Conservation (phyloP, 192 early-diverging fungal genomes). For the Kappamyces sp. region DNA sequence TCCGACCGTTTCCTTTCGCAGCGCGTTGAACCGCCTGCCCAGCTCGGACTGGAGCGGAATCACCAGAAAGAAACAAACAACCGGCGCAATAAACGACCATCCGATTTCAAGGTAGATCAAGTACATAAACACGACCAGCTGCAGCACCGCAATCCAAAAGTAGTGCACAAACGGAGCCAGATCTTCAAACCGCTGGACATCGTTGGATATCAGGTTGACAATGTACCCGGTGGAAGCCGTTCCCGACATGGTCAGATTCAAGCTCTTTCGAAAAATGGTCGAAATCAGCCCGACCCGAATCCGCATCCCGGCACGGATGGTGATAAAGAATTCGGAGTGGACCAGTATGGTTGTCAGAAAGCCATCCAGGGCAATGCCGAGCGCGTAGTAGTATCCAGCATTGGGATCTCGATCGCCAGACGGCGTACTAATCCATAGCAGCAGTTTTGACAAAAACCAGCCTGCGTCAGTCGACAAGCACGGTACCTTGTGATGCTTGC, state of each 20-base stretch:
- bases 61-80: constrained; percentile 28
- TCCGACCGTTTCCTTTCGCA: constrained; percentile 25
- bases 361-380: constrained; percentile 18
- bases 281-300: constrained; percentile 39
- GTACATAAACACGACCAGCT: constrained; percentile 34
- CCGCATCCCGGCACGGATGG: constrained; percentile 41
- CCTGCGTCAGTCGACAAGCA: too few relatives aligned
- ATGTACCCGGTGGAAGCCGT: constrained; percentile 27
- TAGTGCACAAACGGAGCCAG: constrained; percentile 17
- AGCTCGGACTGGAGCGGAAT: constrained; percentile 40
- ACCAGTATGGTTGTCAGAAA: constrained; percentile 24
- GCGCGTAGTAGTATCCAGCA: constrained; percentile 24
- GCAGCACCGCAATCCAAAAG: constrained; percentile 32
- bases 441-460: too few relatives aligned
- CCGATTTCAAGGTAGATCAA: constrained; percentile 43
- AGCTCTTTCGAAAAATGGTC: constrained; percentile 26
- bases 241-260: constrained; percentile 22
- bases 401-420: too few relatives aligned
- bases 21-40: constrained; percentile 27
- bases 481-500: too few relatives aligned
- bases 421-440: too few relatives aligned
- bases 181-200: constrained; percentile 34
- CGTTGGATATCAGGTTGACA: constrained; percentile 31
- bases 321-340: constrained; percentile 29
- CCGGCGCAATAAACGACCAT: constrained; percentile 32